Percentiles rank a stretch among this genome's conserved stretches.
phyloP scores from a whole-genome alignment of 805 yeast genomes.

The Danielia oregonensis region DNA sequence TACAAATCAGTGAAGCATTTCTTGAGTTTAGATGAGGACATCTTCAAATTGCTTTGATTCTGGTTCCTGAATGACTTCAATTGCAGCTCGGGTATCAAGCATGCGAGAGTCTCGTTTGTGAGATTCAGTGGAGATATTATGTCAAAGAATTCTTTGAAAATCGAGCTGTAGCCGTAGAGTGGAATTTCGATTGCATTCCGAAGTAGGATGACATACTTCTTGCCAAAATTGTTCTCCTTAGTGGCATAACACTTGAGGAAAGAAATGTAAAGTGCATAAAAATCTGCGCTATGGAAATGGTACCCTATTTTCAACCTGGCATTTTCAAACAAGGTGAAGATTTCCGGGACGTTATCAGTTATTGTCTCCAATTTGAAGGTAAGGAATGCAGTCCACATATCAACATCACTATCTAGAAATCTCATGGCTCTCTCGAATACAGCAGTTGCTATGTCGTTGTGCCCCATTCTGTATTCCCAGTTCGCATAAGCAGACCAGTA shows the following conservation, averaged over 20 bases:
- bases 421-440: conserved; percentile 26
- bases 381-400: conserved; percentile 51
- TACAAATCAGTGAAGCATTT: conserved; percentile 50
- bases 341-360: conserved; percentile 22
- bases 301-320: conserved; percentile 49
- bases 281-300: conserved; percentile 48
- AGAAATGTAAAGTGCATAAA: conserved; percentile 48
- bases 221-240: conserved; percentile 19
- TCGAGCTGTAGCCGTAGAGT: conserved; percentile 47
- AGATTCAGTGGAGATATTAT: conserved; percentile 24
- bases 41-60: conserved; percentile 21
- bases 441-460: conserved; percentile 30
- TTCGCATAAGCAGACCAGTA: conserved; percentile 58
- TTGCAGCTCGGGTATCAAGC: conserved; percentile 19
- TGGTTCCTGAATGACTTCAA: conserved; percentile 10
- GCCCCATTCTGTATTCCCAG: conserved; percentile 44
- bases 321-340: conserved; percentile 39
- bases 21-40: conserved; percentile 33
- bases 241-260: conserved; percentile 33
- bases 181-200: conserved; percentile 55
- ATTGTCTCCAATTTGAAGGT: conserved; percentile 35
- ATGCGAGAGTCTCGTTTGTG: conserved; percentile 11
- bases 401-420: conserved; percentile 40
- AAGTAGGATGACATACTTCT: conserved; percentile 40
- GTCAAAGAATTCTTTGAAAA: conserved; percentile 37